These are phyloP conservation scores for Coemansia sp. DNA, from an alignment of 371 early-diverging fungal species.

Conservation along the genomic window DNA sequence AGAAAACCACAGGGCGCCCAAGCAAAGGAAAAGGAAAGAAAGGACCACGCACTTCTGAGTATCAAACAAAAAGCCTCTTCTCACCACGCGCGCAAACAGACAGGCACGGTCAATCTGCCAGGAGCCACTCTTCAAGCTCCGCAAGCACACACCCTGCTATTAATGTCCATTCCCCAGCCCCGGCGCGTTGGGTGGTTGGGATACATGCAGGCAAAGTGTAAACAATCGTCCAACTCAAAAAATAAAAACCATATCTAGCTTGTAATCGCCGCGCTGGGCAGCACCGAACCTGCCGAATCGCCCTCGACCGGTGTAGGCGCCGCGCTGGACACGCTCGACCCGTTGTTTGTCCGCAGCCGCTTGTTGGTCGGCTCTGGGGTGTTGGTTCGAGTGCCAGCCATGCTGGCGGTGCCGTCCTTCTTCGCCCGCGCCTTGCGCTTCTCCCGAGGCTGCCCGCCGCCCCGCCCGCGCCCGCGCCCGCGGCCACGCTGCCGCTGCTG, in stretches of 20 bases:
- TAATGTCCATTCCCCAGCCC: no score
- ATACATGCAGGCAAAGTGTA: no score
- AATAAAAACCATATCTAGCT: constrained; percentile 8
- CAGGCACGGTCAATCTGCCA: no score
- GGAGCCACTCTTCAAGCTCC: no score
- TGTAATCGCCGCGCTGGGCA: constrained; percentile 6
- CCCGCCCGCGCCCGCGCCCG: constrained; percentile 19
- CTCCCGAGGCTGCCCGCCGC: constrained; percentile 21
- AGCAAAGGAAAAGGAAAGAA: no score
- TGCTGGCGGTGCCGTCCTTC: constrained; percentile 11
- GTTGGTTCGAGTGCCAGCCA: constrained; percentile 23
- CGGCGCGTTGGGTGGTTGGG: no score
- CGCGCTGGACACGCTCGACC: constrained; percentile 10
- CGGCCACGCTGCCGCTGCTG: constrained; percentile 15
- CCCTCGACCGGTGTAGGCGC: constrained; percentile 14
- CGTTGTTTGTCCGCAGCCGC: constrained; percentile 18
- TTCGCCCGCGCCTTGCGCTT: constrained; percentile 33
- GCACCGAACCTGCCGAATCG: constrained; percentile 5
- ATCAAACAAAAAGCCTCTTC: no score
- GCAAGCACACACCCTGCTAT: no score
- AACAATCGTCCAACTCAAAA: background rate
- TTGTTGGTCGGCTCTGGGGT: constrained; percentile 28
- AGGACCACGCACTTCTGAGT: no score
- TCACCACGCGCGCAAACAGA: no score
- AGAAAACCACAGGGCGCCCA: no score